phyloP scores from a whole-genome alignment of 78 protist species.

The Chrysochromulina parva region DNA sequence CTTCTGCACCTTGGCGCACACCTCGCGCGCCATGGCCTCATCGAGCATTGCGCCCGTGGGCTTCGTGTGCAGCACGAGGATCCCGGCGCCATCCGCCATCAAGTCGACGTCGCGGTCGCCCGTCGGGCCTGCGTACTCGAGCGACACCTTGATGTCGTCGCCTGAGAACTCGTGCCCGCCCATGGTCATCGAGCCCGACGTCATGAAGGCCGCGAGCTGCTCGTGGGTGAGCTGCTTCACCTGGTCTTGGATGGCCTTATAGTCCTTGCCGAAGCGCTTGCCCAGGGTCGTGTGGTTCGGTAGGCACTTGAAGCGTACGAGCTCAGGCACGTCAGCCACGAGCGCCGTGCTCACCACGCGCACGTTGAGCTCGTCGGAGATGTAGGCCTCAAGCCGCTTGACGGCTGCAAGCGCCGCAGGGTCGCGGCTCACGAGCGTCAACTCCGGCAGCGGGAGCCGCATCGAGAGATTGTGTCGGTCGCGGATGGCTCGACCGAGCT shows the following conservation, averaged over 20 bases:
- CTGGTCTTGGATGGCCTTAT: neutral
- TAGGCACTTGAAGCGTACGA: neutral
- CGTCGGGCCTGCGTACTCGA: neutral
- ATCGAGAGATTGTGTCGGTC: slow-evolving; percentile 77
- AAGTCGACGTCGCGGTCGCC: neutral
- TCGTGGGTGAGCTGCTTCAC: slow-evolving; percentile 2
- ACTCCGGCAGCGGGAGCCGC: slow-evolving; percentile 42
- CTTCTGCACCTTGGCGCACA: slow-evolving; percentile 81
- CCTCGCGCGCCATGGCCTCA: slow-evolving; percentile 81
- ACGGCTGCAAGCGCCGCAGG: slow-evolving; percentile 55
- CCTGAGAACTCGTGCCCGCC: slow-evolving; percentile 22
- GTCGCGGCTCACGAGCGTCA: slow-evolving; percentile 54
- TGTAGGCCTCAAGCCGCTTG: slow-evolving; percentile 55
- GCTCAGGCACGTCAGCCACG: neutral
- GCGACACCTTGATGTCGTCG: slow-evolving; percentile 31
- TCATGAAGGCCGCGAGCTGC: neutral
- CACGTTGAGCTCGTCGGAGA: slow-evolving; percentile 41
- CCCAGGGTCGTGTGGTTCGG: slow-evolving; percentile 37
- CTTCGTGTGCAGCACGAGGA: slow-evolving; percentile 48
- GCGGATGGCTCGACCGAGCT: slow-evolving; percentile 78
- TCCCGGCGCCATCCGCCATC: slow-evolving; percentile 42
- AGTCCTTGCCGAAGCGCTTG: slow-evolving; percentile 37
- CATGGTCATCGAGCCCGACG: neutral
- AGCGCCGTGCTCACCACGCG: neutral
- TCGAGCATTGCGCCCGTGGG: slow-evolving; percentile 48